These are phyloP conservation scores for Aspergillus felis DNA, from an alignment of 2,329 filamentous ascomycete species.

Conservation along the genomic window DNA sequence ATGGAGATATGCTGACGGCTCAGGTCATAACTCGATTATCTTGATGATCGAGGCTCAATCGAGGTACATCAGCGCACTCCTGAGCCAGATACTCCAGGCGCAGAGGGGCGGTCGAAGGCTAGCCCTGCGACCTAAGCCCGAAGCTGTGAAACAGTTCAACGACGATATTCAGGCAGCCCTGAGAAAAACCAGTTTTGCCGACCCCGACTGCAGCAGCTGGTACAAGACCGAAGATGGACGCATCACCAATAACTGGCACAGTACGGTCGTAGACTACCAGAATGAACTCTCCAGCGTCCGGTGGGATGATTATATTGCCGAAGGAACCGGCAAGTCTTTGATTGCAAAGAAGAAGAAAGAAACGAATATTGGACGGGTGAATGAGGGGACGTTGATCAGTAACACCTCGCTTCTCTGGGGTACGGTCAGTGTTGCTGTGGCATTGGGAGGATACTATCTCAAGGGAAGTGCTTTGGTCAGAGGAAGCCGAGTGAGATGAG, in stretches of 20 bases:
- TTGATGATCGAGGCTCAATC: slow-evolving; percentile 60
- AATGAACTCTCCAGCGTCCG: slow-evolving; percentile 28
- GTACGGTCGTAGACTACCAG: slow-evolving; percentile 56
- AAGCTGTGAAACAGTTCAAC: slow-evolving; percentile 44
- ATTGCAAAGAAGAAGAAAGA: slow-evolving; percentile 23
- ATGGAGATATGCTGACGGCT: neutral
- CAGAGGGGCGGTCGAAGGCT: slow-evolving; percentile 39
- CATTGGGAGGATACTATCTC: slow-evolving; percentile 28
- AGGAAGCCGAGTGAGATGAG: neutral
- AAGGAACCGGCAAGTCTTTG: slow-evolving; percentile 21
- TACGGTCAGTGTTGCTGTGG: slow-evolving; percentile 66
- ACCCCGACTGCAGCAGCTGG: slow-evolving; percentile 53
- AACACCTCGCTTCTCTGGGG: slow-evolving; percentile 56
- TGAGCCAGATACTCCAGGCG: slow-evolving; percentile 48
- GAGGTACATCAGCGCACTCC: slow-evolving; percentile 51
- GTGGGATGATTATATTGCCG: slow-evolving; percentile 29
- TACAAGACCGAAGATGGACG: slow-evolving; percentile 53
- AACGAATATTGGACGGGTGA: slow-evolving; percentile 27
- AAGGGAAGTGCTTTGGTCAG: neutral
- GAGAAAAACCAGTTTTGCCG: slow-evolving; percentile 47
- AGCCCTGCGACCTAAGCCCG: slow-evolving; percentile 43
- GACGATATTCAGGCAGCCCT: slow-evolving; percentile 44
- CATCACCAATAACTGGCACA: slow-evolving; percentile 57
- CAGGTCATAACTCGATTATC: slow-evolving; percentile 55
- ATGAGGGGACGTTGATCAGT: slow-evolving; percentile 34